These are phyloP conservation scores for Mycena rosella DNA, from an alignment of 768 basidiomycete species.

Conservation along the genomic window DNA sequence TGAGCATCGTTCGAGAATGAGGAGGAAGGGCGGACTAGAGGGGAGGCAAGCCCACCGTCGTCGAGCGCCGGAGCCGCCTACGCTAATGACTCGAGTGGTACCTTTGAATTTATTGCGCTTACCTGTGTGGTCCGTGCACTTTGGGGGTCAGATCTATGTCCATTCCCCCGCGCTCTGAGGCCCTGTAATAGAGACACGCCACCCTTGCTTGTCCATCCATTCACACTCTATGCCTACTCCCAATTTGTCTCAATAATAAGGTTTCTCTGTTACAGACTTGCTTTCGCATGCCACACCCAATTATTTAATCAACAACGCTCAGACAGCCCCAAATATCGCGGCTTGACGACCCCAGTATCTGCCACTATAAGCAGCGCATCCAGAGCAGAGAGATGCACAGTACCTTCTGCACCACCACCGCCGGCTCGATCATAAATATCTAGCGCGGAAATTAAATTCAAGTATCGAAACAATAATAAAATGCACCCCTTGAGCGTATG, in stretches of 20 bases:
- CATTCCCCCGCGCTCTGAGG: not conserved
- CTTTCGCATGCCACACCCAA: too few relatives aligned
- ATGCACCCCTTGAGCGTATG: conserved; percentile 71
- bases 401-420: conserved; percentile 72
- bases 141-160: not conserved
- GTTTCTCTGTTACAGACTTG: too few relatives aligned
- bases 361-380: not conserved
- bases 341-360: conserved; percentile 68
- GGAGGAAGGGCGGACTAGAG: too few relatives aligned
- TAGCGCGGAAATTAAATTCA: conserved; percentile 22
- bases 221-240: too few relatives aligned
- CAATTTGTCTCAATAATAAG: too few relatives aligned
- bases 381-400: too few relatives aligned
- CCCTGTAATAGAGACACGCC: too few relatives aligned
- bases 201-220: too few relatives aligned
- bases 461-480: not conserved
- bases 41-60: too few relatives aligned
- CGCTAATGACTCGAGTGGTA: not conserved
- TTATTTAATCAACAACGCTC: conserved; percentile 57
- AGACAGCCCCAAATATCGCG: conserved; percentile 75
- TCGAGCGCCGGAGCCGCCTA: not conserved
- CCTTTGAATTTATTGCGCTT: not conserved
- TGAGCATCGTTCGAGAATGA: not conserved
- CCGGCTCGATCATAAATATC: conserved; percentile 70
- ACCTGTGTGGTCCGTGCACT: not conserved